Evolutionary conservation across 2,329 filamentous ascomycete genomes (phyloP).

Genomic region (Neophaeococcomyces aloes): DNA sequence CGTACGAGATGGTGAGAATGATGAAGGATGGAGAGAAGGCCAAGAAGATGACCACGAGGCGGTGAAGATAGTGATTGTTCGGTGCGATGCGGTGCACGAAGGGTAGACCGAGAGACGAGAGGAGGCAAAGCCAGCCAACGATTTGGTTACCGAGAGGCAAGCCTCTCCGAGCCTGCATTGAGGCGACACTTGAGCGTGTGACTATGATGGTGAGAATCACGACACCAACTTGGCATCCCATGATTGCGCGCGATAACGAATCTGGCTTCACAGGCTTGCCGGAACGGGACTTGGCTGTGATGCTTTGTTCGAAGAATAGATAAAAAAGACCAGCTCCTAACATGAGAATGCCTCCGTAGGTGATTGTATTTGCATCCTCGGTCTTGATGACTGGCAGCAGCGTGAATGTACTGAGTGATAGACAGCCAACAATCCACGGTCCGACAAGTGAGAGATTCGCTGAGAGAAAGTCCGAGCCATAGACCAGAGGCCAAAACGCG

Average conservation of each 20-base stretch:
- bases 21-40: constrained; percentile 90
- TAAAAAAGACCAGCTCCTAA: constrained; percentile 64
- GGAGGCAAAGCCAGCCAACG: constrained; percentile 74
- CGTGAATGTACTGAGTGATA: constrained; percentile 83
- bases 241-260: constrained; percentile 32
- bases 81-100: constrained; percentile 70
- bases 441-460: constrained; percentile 53
- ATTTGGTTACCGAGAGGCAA: constrained; percentile 80
- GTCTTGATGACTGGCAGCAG: constrained; percentile 75
- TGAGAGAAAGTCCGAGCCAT: constrained; percentile 62
- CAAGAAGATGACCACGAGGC: constrained; percentile 78
- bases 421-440: constrained; percentile 67
- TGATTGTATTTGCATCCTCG: constrained; percentile 68
- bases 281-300: constrained; percentile 36
- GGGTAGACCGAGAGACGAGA: constrained; percentile 65
- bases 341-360: constrained; percentile 67
- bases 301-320: constrained; percentile 63
- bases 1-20: constrained; percentile 93
- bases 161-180: constrained; percentile 73
- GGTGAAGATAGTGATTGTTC: constrained; percentile 80
- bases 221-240: constrained; percentile 52
- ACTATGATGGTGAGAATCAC: constrained; percentile 72
- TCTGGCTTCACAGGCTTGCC: constrained; percentile 17
- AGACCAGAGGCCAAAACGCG: constrained; percentile 64
- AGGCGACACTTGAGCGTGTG: constrained; percentile 74